Evolutionary conservation across 768 basidiomycete genomes (phyloP).

Genomic region (Xerocomellus amylosporus): DNA sequence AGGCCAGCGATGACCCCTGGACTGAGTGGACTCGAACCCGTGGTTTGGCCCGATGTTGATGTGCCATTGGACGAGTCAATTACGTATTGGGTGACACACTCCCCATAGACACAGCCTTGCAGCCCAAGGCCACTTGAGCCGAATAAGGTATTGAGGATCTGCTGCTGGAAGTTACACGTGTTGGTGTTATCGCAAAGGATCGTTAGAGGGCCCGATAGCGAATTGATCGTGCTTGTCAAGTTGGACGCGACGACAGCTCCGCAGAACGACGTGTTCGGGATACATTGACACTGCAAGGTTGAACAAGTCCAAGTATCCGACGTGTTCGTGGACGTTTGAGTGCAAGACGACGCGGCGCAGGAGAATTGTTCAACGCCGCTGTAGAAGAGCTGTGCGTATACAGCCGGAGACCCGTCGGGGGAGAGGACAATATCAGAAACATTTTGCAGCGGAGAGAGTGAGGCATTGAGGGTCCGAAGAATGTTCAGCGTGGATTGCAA

Average conservation of each 20-base stretch:
- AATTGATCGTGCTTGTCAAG: slow-evolving; percentile 62
- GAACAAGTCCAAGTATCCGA: slow-evolving; percentile 66
- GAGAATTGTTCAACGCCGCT: slow-evolving; percentile 86
- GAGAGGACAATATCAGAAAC: slow-evolving; percentile 26
- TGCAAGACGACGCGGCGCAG: slow-evolving; percentile 71
- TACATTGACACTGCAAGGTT: slow-evolving; percentile 73
- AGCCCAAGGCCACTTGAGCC: slow-evolving; percentile 71
- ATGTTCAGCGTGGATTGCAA: slow-evolving; percentile 72
- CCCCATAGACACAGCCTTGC: slow-evolving; percentile 76
- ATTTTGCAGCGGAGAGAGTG: slow-evolving; percentile 56
- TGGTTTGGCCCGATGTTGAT: slow-evolving; percentile 26
- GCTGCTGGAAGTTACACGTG: slow-evolving; percentile 77
- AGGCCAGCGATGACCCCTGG: slow-evolving; percentile 90
- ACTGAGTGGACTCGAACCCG: slow-evolving; percentile 48
- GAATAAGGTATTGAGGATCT: slow-evolving; percentile 63
- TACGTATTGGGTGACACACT: slow-evolving; percentile 81
- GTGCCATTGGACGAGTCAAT: slow-evolving; percentile 55
- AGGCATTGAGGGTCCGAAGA: slow-evolving; percentile 67
- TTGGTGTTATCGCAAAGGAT: slow-evolving; percentile 65
- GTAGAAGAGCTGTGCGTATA: slow-evolving; percentile 75
- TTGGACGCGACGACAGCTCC: slow-evolving; percentile 47
- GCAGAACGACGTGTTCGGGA: slow-evolving; percentile 70
- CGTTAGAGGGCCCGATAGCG: slow-evolving; percentile 58
- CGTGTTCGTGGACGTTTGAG: slow-evolving; percentile 47
- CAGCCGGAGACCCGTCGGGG: slow-evolving; percentile 53